Evolutionary conservation across 495 filamentous ascomycete species (phyloP).

Genomic region (Podospora bellae-mahoneyi): DNA sequence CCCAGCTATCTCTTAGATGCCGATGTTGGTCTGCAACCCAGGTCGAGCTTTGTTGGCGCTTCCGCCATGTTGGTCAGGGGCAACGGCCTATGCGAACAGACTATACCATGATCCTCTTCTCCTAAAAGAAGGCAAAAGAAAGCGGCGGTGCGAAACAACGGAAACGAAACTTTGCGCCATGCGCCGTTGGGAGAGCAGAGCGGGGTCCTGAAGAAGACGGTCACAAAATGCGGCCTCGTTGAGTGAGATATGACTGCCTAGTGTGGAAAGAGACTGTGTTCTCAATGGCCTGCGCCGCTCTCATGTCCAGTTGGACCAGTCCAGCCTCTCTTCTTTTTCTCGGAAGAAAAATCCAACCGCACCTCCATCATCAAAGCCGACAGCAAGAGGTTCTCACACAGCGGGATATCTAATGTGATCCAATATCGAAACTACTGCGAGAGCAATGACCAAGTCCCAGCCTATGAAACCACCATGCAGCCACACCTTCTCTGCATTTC

Average conservation of each 20-base stretch:
- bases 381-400: not conserved
- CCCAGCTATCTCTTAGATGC: not conserved
- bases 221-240: constrained; percentile 8
- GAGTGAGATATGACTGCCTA: constrained; percentile 13
- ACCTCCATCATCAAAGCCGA: too few species aligned
- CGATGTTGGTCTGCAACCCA: not conserved
- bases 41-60: constrained; percentile 9
- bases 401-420: not conserved
- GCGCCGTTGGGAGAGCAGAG: constrained; percentile 11
- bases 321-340: constrained; percentile 1
- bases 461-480: constrained; percentile 12
- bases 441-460: constrained; percentile 1
- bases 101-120: constrained; percentile 2
- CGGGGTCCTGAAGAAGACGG: constrained; percentile 10
- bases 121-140: constrained; percentile 12
- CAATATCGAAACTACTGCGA: not conserved
- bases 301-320: constrained; percentile 1
- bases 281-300: constrained; percentile 7
- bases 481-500: constrained; percentile 9
- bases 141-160: constrained; percentile 10
- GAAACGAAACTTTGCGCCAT: constrained; percentile 4
- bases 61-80: constrained; percentile 16
- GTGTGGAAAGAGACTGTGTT: not conserved
- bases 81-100: constrained; percentile 9
- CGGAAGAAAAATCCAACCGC: too few species aligned